These are phyloP conservation scores for Dissophora globulifera DNA, from an alignment of 192 early-diverging fungal species.

Conservation along the genomic window DNA sequence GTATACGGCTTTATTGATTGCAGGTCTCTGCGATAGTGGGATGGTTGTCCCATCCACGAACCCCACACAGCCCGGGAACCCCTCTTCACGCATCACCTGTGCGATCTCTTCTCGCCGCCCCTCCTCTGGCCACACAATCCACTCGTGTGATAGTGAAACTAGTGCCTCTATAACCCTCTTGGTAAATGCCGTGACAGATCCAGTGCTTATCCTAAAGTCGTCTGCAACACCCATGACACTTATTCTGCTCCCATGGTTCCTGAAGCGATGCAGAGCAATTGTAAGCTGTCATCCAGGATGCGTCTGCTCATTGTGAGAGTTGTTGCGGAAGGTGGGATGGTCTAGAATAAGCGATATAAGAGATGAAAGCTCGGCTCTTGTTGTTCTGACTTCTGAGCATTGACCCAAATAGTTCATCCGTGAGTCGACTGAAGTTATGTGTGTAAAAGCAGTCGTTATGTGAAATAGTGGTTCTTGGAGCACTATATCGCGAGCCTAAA, in stretches of 20 bases:
- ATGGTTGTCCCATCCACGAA: constrained; percentile 12
- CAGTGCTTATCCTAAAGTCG: neutral
- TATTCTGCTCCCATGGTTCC: neutral
- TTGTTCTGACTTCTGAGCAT: too few species aligned
- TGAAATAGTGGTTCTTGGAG: too few species aligned
- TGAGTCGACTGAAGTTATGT: too few species aligned
- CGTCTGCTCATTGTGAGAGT: neutral
- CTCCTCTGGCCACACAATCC: constrained; percentile 5
- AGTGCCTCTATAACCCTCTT: neutral
- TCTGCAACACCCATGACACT: neutral
- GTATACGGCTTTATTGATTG: too few species aligned
- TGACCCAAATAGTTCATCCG: too few species aligned
- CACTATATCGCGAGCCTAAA: too few species aligned
- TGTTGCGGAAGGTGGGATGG: neutral
- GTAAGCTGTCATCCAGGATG: constrained; percentile 12
- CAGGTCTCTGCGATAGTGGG: neutral
- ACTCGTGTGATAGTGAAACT: constrained; percentile 1
- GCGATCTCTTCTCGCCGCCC: neutral
- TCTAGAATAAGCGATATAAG: too few species aligned
- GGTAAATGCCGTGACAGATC: neutral
- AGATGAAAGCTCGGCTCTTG: too few species aligned
- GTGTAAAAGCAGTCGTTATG: too few species aligned
- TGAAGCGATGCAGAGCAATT: constrained; percentile 1
- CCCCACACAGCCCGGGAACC: constrained; percentile 7
- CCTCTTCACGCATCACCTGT: neutral